These are phyloP conservation scores for Monilinia aucupariae DNA, from an alignment of 2,329 filamentous ascomycete species.

Conservation along the genomic window DNA sequence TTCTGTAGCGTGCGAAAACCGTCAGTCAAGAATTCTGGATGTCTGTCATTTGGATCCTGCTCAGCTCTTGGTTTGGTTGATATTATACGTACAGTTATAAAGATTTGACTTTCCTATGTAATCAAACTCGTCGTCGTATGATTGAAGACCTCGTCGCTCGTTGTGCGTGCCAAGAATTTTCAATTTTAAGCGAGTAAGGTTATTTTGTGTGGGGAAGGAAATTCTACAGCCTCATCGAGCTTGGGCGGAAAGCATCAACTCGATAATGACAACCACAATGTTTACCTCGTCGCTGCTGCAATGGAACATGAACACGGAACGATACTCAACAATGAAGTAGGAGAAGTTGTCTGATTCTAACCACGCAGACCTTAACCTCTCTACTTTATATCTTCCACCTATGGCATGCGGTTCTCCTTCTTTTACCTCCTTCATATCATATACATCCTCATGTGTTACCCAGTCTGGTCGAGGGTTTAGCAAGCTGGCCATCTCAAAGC, in stretches of 20 bases:
- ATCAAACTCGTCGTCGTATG: slow-evolving; percentile 21
- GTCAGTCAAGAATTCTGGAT: not conserved
- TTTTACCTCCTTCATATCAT: not conserved
- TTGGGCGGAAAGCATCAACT: not conserved
- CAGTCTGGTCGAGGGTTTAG: not conserved
- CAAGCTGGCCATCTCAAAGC: not conserved
- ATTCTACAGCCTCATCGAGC: slow-evolving; percentile 4
- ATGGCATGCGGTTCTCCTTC: not conserved
- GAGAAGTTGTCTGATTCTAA: too few species aligned
- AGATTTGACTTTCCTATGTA: slow-evolving; percentile 20
- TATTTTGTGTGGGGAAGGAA: slow-evolving; percentile 20
- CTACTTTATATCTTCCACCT: not conserved
- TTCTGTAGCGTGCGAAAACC: slow-evolving; percentile 15
- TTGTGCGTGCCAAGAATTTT: slow-evolving; percentile 30
- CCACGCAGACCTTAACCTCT: too few species aligned
- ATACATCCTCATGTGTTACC: not conserved
- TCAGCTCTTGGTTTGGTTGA: not conserved
- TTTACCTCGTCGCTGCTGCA: too few species aligned
- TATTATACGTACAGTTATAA: slow-evolving; percentile 21
- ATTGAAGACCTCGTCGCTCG: slow-evolving; percentile 21
- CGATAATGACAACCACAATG: not conserved
- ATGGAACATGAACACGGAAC: too few species aligned
- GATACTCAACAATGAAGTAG: too few species aligned
- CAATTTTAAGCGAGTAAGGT: slow-evolving; percentile 23
- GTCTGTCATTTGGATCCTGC: not conserved